A percentile compares a stretch with the other conserved stretches of the same genome.
Evolutionary conservation across 2,329 filamentous ascomycete species (phyloP).

Genomic region (Botryotinia globosa): DNA sequence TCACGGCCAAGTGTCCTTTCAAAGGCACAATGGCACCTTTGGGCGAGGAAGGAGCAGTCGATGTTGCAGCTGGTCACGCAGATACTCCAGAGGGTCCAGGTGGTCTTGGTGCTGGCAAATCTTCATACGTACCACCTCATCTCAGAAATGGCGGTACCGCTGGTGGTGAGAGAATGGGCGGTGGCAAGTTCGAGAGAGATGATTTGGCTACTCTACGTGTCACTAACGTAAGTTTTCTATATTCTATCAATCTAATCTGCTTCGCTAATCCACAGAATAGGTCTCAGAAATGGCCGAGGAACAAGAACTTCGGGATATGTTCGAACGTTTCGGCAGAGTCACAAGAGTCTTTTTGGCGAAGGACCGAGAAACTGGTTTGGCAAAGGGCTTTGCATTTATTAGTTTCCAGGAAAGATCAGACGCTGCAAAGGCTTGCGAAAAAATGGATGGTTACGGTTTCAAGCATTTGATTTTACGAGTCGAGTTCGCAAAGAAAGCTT

Average conservation of each 20-base stretch:
- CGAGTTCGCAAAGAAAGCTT: constrained; percentile 79
- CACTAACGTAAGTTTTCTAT: constrained; percentile 74
- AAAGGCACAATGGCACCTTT: constrained; percentile 98
- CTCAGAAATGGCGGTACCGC: constrained; percentile 66
- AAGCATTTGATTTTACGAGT: constrained; percentile 83
- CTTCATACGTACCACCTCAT: constrained; percentile 92
- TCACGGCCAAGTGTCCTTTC: constrained; percentile 98
- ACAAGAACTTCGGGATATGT: constrained; percentile 92
- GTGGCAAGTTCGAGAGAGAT: constrained; percentile 91
- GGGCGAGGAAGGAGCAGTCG: constrained; percentile 55
- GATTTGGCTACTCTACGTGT: constrained; percentile 94
- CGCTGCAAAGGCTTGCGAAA: constrained; percentile 88
- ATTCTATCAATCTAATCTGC: neutral
- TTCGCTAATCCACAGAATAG: constrained; percentile 45
- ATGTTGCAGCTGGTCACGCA: constrained; percentile 51
- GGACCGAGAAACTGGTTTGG: constrained; percentile 91
- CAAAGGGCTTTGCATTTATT: constrained; percentile 99
- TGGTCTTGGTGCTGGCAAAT: constrained; percentile 62
- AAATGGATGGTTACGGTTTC: constrained; percentile 96
- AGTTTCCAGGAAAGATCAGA: constrained; percentile 89
- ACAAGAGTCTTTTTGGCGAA: constrained; percentile 97
- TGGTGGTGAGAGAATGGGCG: constrained; percentile 76
- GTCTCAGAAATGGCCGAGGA: constrained; percentile 98
- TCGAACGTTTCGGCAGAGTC: constrained; percentile 94
- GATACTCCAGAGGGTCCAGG: constrained; percentile 49